A percentile compares a stretch with the other conserved stretches of the same genome.
These are phyloP conservation scores for Pholiota conissans DNA, from an alignment of 768 basidiomycete species.

Conservation along the genomic window DNA sequence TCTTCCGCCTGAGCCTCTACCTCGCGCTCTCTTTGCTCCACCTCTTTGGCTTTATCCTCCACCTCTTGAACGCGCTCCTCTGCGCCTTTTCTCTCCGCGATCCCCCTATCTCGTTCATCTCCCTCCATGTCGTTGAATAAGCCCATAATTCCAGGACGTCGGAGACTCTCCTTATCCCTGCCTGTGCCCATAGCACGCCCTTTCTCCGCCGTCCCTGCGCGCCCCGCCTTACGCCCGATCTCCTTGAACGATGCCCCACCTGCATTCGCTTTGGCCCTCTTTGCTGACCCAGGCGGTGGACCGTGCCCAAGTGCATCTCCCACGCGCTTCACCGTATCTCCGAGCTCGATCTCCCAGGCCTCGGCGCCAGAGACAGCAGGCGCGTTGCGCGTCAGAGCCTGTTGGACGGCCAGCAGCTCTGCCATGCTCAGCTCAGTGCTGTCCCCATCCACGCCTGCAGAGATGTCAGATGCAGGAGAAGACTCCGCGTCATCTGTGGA, in stretches of 20 bases:
- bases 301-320: background rate
- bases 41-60: background rate
- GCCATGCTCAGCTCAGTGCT: slow-evolving; percentile 20
- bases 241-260: background rate
- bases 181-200: background rate
- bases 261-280: background rate
- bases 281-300: background rate
- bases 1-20: slow-evolving; percentile 5
- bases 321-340: slow-evolving; percentile 27
- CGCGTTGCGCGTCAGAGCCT: background rate
- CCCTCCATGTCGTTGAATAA: slow-evolving; percentile 3
- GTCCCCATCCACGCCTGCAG: background rate
- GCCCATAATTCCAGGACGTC: slow-evolving; percentile 5
- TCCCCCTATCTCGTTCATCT: background rate
- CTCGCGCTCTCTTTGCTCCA: slow-evolving; percentile 1
- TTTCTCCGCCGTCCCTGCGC: background rate
- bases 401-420: slow-evolving; percentile 16
- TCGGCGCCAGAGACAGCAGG: slow-evolving; percentile 20
- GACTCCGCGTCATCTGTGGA: background rate
- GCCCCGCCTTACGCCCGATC: slow-evolving; percentile 5
- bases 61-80: background rate
- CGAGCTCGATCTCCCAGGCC: slow-evolving; percentile 30
- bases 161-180: background rate
- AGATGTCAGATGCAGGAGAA: background rate
- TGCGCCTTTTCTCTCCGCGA: background rate